phyloP scores from a whole-genome alignment of 2,329 filamentous ascomycete species.

The Penicillium sp. region DNA sequence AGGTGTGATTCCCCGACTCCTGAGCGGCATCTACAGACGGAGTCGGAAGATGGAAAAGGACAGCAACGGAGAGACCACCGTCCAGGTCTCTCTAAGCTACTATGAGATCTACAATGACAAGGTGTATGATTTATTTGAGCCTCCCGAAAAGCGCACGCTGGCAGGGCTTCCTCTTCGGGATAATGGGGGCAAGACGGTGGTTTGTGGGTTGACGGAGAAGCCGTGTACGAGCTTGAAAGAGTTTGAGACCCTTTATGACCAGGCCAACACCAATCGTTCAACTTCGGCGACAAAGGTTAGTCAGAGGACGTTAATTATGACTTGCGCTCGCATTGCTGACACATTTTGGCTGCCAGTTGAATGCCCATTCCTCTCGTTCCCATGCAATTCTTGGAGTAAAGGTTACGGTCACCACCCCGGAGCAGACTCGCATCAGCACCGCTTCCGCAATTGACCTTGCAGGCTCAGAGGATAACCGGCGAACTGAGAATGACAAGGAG shows the following conservation, averaged over 20 bases:
- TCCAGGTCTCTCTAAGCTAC: constrained; percentile 79
- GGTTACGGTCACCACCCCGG: constrained; percentile 72
- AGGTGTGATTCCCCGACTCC: constrained; percentile 81
- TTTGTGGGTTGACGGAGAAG: constrained; percentile 82
- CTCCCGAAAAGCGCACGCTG: constrained; percentile 80
- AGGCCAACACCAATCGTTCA: constrained; percentile 86
- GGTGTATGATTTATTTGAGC: constrained; percentile 86
- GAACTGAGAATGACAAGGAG: constrained; percentile 92
- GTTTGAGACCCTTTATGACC: constrained; percentile 86
- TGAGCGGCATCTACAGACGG: constrained; percentile 82
- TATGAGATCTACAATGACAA: constrained; percentile 98
- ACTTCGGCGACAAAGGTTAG: constrained; percentile 79
- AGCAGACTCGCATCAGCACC: constrained; percentile 72
- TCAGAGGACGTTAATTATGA: constrained; percentile 4
- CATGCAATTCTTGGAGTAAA: constrained; percentile 92
- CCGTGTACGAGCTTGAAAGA: constrained; percentile 83
- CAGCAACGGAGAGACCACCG: constrained; percentile 66
- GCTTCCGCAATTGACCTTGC: constrained; percentile 93
- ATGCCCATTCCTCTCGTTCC: constrained; percentile 84
- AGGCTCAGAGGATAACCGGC: constrained; percentile 90
- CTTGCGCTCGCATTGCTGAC: constrained; percentile 19
- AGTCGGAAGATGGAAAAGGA: constrained; percentile 86
- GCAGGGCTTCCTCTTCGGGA: constrained; percentile 81
- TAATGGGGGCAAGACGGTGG: constrained; percentile 81
- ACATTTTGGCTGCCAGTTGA: constrained; percentile 56